These are phyloP conservation scores for Schizosaccharomyces cryophilus DNA, from an alignment of 805 yeast genomes.

Conservation along the genomic window DNA sequence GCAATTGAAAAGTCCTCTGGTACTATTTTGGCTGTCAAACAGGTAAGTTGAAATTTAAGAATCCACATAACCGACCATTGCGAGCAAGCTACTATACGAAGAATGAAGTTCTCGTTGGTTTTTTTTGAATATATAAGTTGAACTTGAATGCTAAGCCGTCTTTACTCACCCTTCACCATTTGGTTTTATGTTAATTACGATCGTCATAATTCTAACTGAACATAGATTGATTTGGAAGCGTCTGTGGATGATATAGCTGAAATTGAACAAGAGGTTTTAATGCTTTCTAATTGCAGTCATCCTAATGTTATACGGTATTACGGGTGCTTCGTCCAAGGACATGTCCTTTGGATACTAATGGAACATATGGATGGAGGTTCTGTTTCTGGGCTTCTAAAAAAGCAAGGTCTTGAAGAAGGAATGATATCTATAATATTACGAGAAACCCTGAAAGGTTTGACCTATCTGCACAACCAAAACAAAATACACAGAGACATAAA, in stretches of 20 bases:
- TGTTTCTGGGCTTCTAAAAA: conserved; percentile 34
- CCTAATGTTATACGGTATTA: conserved; percentile 39
- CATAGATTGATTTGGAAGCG: conserved; percentile 40
- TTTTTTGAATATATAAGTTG: too few species aligned
- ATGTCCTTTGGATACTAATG: conserved; percentile 57
- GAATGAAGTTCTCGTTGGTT: too few species aligned
- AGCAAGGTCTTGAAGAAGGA: conserved; percentile 31
- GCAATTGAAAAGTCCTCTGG: conserved; percentile 18
- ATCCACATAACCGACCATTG: too few species aligned
- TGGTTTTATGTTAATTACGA: background rate
- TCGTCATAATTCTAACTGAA: background rate
- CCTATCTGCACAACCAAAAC: conserved; percentile 42
- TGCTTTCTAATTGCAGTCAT: conserved; percentile 40
- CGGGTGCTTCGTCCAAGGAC: conserved; percentile 48
- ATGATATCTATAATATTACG: conserved; percentile 28
- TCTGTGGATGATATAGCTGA: conserved; percentile 43
- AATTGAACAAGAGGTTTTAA: conserved; percentile 45
- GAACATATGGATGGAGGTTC: conserved; percentile 64
- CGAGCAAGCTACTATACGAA: too few species aligned
- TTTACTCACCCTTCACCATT: too few species aligned
- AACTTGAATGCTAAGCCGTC: too few species aligned
- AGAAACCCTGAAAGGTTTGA: conserved; percentile 34
- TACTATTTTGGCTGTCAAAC: conserved; percentile 33
- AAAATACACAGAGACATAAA: conserved; percentile 73
- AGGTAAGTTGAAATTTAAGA: background rate